Evolutionary conservation across 306 rosid genomes (phyloP).

Genomic region (Alnus rubra): DNA sequence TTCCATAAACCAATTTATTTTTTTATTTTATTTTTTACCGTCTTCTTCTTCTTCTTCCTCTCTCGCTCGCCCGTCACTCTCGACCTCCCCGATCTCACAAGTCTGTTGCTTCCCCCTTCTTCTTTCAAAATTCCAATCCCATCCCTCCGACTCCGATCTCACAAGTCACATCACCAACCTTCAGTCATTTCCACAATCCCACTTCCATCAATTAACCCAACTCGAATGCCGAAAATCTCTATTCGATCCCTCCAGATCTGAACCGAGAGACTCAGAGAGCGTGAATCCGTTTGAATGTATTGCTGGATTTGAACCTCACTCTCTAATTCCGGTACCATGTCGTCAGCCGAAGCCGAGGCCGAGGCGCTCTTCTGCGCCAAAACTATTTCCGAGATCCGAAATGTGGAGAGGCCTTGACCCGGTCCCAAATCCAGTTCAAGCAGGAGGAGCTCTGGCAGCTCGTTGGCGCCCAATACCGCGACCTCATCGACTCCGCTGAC

Average conservation of each 20-base stretch:
- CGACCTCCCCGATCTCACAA: too few relatives aligned
- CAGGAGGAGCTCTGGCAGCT: conserved; percentile 96
- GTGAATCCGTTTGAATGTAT: not conserved
- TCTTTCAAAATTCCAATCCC: too few relatives aligned
- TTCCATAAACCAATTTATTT: too few relatives aligned
- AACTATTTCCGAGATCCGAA: conserved; percentile 81
- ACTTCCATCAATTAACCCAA: too few relatives aligned
- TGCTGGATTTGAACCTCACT: not conserved
- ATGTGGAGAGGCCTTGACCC: conserved; percentile 61
- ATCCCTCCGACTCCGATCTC: too few relatives aligned
- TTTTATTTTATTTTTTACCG: too few relatives aligned
- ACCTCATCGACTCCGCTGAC: conserved; percentile 96
- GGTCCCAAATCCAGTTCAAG: conserved; percentile 83
- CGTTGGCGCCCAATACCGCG: conserved; percentile 92
- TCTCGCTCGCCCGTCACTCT: too few relatives aligned
- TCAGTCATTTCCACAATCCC: too few relatives aligned
- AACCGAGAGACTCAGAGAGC: not conserved
- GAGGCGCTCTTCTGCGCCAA: conserved; percentile 79
- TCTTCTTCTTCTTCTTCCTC: too few relatives aligned
- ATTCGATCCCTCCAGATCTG: not conserved
- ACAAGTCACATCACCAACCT: too few relatives aligned
- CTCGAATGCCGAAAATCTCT: not conserved
- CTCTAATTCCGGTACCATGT: not conserved
- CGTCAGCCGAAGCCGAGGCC: conserved; percentile 63
- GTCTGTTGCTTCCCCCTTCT: too few relatives aligned